These are phyloP conservation scores for Lactarius hengduanensis DNA, from an alignment of 768 basidiomycete species.

Conservation along the genomic window DNA sequence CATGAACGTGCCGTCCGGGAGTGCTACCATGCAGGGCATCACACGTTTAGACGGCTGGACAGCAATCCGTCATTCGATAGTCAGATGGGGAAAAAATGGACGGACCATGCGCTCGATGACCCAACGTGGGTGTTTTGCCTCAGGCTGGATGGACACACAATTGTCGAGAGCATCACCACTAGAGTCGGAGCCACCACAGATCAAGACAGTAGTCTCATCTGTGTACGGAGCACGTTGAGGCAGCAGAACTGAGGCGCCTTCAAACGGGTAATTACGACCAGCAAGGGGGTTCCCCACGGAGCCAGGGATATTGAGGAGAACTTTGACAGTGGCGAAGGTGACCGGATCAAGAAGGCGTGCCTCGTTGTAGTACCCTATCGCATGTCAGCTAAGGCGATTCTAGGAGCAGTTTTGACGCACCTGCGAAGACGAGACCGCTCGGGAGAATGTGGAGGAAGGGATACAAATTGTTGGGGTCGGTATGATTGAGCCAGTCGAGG, in stretches of 20 bases:
- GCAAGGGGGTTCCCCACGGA: conserved; percentile 68
- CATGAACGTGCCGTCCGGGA: conserved; percentile 69
- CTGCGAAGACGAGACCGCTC: conserved; percentile 65
- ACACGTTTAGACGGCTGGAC: conserved; percentile 66
- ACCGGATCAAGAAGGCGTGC: conserved; percentile 69
- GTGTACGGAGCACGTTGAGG: conserved; percentile 75
- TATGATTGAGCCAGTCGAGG: conserved; percentile 65
- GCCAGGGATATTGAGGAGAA: conserved; percentile 57
- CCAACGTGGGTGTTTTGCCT: conserved; percentile 61
- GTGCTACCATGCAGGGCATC: conserved; percentile 69
- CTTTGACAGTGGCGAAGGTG: conserved; percentile 58
- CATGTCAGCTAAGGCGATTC: neutral
- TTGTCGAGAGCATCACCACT: conserved; percentile 57
- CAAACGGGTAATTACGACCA: conserved; percentile 75
- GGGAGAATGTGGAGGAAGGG: conserved; percentile 75
- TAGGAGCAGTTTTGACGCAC: conserved; percentile 39
- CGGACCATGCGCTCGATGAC: conserved; percentile 75
- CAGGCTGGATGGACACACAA: conserved; percentile 68
- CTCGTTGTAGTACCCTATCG: conserved; percentile 73
- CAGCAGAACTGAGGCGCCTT: conserved; percentile 66
- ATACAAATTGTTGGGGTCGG: conserved; percentile 79
- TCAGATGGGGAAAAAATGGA: neutral
- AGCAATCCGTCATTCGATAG: neutral
- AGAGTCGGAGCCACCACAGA: conserved; percentile 74
- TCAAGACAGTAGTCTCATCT: conserved; percentile 60